Base-by-base conservation (phyloP, 2,329 filamentous ascomycete species). In the Penicillium digitatum region DNA sequence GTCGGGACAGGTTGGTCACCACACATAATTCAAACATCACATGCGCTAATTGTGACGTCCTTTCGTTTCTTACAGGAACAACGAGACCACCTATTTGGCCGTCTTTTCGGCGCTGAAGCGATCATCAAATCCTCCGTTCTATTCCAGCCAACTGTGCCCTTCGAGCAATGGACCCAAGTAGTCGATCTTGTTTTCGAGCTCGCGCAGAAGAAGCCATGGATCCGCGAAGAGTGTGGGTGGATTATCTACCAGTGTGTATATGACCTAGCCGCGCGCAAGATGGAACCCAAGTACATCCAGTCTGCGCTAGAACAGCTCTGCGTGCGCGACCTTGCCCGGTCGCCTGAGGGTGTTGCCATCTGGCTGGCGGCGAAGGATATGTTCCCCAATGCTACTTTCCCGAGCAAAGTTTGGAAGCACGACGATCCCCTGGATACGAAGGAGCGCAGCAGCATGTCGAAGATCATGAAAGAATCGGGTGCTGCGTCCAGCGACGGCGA, bases 331-430 rank as follows among this genome's bases (percentile, higher is more conserved):
- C 77, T 95, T 46, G 84, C 86, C 9, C 88, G 88, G 70, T 93
- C 91, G 0, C 87, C 91, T 0, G 93, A 97, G 70, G 93, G 92
- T 7, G 85, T 96, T 22, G 90, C 90, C 0, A 84, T 96, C 54
- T 97, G 92, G 91, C 78, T 97, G 31, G 82, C 84, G 5, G 82
- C 88, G 1, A 80, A 83, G 58, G 81, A 82, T 48, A 77, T 76
- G 20, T 90, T 89, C 63, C 82, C 87, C 0, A 76, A 81, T 8
- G 78, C 87, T 52, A 82, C 83, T 47, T 76, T 88, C 39, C 87
- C 87, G 0, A 78, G 81, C 26, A 86, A 87, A 60, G 80, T 89
- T 2, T 96, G 92, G 91, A 79, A 82, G 54, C 78, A 81, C 54
- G 81, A 84, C 47, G 85, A 94, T 65, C 92, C 91, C 2, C 73